Conservation (phyloP, 495 filamentous ascomycete genomes). For the Xylaria intraflava region DNA sequence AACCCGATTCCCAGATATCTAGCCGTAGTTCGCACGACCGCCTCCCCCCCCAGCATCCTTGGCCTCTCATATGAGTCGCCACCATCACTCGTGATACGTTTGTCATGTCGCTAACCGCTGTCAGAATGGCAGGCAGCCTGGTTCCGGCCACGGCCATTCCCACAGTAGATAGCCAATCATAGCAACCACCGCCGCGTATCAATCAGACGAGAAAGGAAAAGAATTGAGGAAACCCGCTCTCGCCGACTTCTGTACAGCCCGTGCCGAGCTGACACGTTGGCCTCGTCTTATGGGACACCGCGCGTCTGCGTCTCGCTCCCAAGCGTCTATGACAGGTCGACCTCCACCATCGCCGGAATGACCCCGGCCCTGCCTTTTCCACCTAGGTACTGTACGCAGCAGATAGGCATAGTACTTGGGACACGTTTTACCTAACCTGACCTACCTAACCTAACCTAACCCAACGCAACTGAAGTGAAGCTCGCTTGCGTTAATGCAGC, state of each 20-base stretch:
- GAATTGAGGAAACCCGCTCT: too few relatives aligned
- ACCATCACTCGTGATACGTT: not conserved
- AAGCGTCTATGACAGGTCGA: too few relatives aligned
- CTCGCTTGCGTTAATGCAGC: constrained; percentile 7
- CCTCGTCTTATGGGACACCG: not conserved
- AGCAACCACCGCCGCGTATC: not conserved
- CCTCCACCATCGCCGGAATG: not conserved
- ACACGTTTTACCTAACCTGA: not conserved
- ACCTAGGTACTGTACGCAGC: not conserved
- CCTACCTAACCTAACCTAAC: not conserved
- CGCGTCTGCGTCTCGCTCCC: not conserved
- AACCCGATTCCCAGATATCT: not conserved
- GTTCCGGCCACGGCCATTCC: not conserved
- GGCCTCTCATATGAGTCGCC: not conserved
- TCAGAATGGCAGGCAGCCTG: not conserved
- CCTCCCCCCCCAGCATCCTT: constrained; percentile 1
- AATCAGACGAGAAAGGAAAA: too few relatives aligned
- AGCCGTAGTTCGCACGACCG: constrained; percentile 3
- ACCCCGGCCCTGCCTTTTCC: not conserved
- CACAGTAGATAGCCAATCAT: not conserved
- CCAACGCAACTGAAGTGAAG: not conserved
- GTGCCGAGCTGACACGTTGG: not conserved
- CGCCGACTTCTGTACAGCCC: not conserved
- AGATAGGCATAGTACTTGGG: not conserved
- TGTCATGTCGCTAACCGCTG: constrained; percentile 3